phyloP scores from a whole-genome alignment of 768 basidiomycete species.

The Atractiella rhizophila region DNA sequence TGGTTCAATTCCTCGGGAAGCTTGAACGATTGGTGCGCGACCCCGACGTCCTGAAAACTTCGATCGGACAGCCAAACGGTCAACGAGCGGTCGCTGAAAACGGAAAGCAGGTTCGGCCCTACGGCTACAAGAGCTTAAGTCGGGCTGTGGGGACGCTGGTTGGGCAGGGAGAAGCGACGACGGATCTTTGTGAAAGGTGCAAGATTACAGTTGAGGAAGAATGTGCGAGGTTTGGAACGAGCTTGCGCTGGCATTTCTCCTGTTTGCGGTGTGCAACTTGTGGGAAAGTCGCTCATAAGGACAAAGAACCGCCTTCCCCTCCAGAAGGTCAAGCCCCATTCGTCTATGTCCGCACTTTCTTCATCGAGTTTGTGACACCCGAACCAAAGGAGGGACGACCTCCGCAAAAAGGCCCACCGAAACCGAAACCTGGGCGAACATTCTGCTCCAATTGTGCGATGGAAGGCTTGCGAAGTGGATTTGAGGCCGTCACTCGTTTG shows the following conservation, averaged over 20 bases:
- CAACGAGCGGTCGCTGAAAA: neutral
- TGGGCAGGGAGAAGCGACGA: conserved; percentile 29
- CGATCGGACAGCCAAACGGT: neutral
- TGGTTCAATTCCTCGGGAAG: conserved; percentile 73
- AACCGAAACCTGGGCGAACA: conserved; percentile 21
- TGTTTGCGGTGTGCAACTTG: conserved; percentile 69
- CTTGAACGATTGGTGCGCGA: conserved; percentile 58
- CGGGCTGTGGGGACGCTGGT: conserved; percentile 13
- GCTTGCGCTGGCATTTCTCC: conserved; percentile 84
- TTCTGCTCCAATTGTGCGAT: conserved; percentile 39
- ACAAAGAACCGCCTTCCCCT: no score
- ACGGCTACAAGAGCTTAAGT: conserved; percentile 18
- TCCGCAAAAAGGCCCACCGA: no score
- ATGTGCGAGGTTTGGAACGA: conserved; percentile 81
- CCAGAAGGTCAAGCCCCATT: no score
- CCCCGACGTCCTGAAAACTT: conserved; percentile 20
- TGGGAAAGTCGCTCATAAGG: no score
- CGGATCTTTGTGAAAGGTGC: conserved; percentile 77
- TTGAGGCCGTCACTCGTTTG: conserved; percentile 70
- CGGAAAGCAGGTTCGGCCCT: conserved; percentile 7
- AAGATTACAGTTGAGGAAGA: conserved; percentile 84
- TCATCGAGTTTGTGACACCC: no score
- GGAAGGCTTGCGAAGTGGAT: conserved; percentile 29
- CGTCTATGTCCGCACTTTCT: no score
- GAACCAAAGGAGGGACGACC: no score